Conservation (phyloP, 495 filamentous ascomycete species). For the Penicillium steckii region DNA sequence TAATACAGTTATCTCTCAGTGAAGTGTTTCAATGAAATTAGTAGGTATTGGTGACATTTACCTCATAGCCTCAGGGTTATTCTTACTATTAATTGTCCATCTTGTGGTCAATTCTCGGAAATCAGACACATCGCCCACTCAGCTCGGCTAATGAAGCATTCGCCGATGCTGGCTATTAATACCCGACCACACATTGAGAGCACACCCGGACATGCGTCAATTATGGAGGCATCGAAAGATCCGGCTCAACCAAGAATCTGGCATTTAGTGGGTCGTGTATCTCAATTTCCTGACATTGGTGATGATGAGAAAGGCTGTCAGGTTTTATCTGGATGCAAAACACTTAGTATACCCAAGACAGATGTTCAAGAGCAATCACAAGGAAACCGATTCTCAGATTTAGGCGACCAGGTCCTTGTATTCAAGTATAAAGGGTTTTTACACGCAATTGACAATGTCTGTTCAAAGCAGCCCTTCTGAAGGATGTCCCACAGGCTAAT, state of each 20-base stretch:
- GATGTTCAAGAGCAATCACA: conserved; percentile 26
- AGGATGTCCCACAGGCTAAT: conserved; percentile 5
- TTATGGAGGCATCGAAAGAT: neutral
- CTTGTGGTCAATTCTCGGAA: neutral
- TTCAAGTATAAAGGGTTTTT: conserved; percentile 48
- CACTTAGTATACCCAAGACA: conserved; percentile 39
- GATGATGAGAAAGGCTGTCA: conserved; percentile 16
- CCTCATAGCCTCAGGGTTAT: too few species aligned
- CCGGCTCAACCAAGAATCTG: neutral
- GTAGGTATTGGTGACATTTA: too few species aligned
- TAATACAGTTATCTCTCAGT: too few species aligned
- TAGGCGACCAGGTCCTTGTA: conserved; percentile 48
- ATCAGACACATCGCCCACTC: neutral
- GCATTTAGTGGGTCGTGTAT: conserved; percentile 3
- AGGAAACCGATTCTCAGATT: conserved; percentile 32
- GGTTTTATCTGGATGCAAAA: conserved; percentile 45
- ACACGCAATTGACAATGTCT: conserved; percentile 51
- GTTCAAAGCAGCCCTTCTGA: conserved; percentile 10
- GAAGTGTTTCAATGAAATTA: too few species aligned
- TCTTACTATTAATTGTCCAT: neutral
- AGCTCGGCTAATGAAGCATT: neutral
- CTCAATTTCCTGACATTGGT: conserved; percentile 10
- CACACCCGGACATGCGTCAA: neutral
- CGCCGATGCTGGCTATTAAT: conserved; percentile 1
- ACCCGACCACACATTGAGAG: neutral